Evolutionary conservation across 441 rosid genomes (phyloP).

Genomic region (Populus hybrid): DNA sequence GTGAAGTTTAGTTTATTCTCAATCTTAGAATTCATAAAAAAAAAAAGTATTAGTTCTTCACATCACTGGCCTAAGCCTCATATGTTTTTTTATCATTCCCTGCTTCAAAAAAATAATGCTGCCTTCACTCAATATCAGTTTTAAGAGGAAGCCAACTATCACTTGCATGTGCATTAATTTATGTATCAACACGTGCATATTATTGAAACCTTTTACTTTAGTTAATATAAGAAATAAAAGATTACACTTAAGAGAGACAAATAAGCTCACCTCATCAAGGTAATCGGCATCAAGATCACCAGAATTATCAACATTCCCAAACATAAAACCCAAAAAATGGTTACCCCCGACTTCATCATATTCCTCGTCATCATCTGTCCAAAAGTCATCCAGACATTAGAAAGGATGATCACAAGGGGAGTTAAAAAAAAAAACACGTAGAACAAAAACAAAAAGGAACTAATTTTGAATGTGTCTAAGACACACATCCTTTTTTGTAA

Average conservation of each 20-base stretch:
- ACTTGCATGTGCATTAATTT: not conserved
- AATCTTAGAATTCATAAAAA: not conserved
- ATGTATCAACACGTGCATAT: not conserved
- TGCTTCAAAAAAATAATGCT: not conserved
- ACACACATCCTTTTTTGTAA: too few species aligned
- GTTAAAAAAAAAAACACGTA: not conserved
- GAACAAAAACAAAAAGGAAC: too few species aligned
- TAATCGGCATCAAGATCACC: slow-evolving; percentile 98
- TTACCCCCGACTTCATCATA: slow-evolving; percentile 74
- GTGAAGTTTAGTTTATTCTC: not conserved
- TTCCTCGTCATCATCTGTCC: slow-evolving; percentile 80
- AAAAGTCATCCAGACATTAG: slow-evolving; percentile 18
- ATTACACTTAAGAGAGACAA: slow-evolving; percentile 5
- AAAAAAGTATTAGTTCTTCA: not conserved
- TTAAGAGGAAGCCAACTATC: not conserved
- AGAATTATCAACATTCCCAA: slow-evolving; percentile 89
- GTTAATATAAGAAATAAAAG: not conserved
- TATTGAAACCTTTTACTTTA: not conserved
- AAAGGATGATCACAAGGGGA: not conserved
- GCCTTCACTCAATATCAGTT: not conserved
- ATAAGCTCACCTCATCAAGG: slow-evolving; percentile 78
- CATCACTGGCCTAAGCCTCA: not conserved
- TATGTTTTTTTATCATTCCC: not conserved
- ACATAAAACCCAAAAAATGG: slow-evolving; percentile 82
- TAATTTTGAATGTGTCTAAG: too few species aligned